A percentile compares a stretch with the other conserved stretches of the same genome.
Conservation (phyloP, 2,329 filamentous ascomycete species). For the Aspergillus alliaceus region DNA sequence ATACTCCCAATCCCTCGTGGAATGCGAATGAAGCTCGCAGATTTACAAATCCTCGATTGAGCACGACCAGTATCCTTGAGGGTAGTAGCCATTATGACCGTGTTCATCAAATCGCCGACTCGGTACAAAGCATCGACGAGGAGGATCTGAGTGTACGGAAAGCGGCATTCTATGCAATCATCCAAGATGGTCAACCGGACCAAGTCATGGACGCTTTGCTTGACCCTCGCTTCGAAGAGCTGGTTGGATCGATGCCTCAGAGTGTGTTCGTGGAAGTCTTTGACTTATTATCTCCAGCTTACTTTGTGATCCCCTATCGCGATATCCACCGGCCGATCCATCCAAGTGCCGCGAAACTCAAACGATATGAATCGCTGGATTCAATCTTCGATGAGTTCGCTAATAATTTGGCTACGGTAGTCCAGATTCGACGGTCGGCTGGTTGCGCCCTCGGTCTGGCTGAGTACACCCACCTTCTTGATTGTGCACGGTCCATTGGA, state of each 20-base stretch:
- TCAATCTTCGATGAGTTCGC: slow-evolving; percentile 42
- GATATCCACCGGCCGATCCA: slow-evolving; percentile 53
- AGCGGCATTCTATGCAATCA: slow-evolving; percentile 24
- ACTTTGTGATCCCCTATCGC: slow-evolving; percentile 50
- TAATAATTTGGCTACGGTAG: slow-evolving; percentile 37
- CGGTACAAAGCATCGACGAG: not conserved
- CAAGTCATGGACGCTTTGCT: slow-evolving; percentile 39
- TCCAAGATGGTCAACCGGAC: slow-evolving; percentile 41
- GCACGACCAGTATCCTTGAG: slow-evolving; percentile 2
- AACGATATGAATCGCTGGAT: slow-evolving; percentile 41
- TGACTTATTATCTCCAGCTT: slow-evolving; percentile 59
- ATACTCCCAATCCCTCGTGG: not conserved
- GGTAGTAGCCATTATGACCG: not conserved
- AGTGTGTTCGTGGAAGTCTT: slow-evolving; percentile 65
- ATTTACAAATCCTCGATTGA: not conserved
- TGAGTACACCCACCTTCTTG: slow-evolving; percentile 56
- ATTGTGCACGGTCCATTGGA: slow-evolving; percentile 51
- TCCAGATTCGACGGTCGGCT: slow-evolving; percentile 36
- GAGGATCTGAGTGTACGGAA: slow-evolving; percentile 1
- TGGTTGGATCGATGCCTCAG: slow-evolving; percentile 48
- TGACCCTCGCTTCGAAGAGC: slow-evolving; percentile 28
- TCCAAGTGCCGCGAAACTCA: slow-evolving; percentile 43
- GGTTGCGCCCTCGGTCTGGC: slow-evolving; percentile 42
- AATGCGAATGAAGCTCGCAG: not conserved
- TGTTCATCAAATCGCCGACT: not conserved